Base-by-base conservation (phyloP, 208 protist species). In the Balamuthia mandrillaris region DNA sequence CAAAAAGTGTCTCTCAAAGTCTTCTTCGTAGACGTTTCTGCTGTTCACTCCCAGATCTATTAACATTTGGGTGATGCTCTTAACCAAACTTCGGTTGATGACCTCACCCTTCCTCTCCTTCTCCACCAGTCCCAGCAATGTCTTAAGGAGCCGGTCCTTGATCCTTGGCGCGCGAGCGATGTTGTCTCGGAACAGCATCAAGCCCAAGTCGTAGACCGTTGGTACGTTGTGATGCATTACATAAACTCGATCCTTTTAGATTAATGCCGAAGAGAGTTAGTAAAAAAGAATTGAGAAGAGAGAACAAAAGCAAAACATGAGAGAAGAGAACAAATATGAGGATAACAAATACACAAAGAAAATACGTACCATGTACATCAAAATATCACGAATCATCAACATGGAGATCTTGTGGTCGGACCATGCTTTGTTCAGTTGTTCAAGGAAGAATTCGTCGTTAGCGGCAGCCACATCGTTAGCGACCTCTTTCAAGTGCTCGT, bases 281-380 rank as follows among this genome's bases (percentile, higher is more conserved):
- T 21, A 41, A 9, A 10, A 6, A 39, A 14, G 61, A 41, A 5
- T 31, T 9, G 10, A 75, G 14, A n/a, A n/a, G n/a, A 70, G 6
- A 9, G 24, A 68, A 70, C 6, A 47, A 27, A 37, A 31, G 39
- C 21, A 54, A 18, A 6, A 10, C 12, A 14, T 14, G 21, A 54
- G 29, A 31, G 24, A 35, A 6, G 24, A 18, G n/a, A 56, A 56
- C 18, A 56, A 63, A 5, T 5, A 16, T 9, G 31, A 1, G 29
- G 24, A 27, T 24, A 31, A 54, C 31, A 21, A 4, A 66, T 10
- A 6, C 21, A 6, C 14, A 60, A n/a, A 33, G 44, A 3, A n/a
- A 14, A 41, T 54, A 29, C 66, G 37, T 45, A 90, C 90, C 93
- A 95, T 95, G 78, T 95, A 95, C 93, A 95, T 95, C 24, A 95